Base-by-base conservation (phyloP, 441 rosid species). In the Breynia disticha region DNA sequence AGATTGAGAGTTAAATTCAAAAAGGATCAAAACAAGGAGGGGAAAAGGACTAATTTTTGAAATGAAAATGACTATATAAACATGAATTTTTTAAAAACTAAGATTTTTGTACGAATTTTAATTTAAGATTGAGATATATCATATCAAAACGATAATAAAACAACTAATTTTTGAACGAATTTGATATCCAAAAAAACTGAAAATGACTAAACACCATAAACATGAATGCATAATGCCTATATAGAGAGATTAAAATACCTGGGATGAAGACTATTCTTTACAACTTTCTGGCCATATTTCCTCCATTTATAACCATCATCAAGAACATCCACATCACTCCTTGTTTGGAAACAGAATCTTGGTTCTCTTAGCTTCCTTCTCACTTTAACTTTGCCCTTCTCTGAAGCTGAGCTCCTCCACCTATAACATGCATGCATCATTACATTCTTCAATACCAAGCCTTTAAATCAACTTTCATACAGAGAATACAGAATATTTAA, bases 291-390 rank as follows among this genome's bases (percentile, higher is more conserved):
- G 62, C 98, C 98, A 63, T 91, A 91, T 79, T 91, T 91, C 63
- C 97, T 83, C 97, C 97, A 90, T 69, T 84, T 90, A 59, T 90
- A 90, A 41, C 98, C 98, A 46, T 91, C 98, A 58, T 87, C 98
- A 11, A 87, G 90, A 37, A 91, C 96, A 75, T 87, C 96, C 1
- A 91, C 81, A 37, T 91, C 96, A 48, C 95, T 91, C 72, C 95
- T 78, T 12, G 98, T 91, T 70, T 91, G 98, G 73, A 91, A 91
- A 69, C 98, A 91, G 71, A 91, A 91, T 72, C 98, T 85, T 22
- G 98, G 98, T 63, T 91, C 98, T 65, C 98, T 82, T 16, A 87
- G 83, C 81, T 85, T 90, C 70, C 98, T 87, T 67, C 96, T 73
- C 46, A 79, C 76, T 75, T 91, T 84, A 70, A 83, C 78, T 70